Evolutionary conservation across 177 flowering plant species (phyloP), one percentile per base, ranked within the genome.

Genomic region (Tripterygium wilfordii): DNA sequence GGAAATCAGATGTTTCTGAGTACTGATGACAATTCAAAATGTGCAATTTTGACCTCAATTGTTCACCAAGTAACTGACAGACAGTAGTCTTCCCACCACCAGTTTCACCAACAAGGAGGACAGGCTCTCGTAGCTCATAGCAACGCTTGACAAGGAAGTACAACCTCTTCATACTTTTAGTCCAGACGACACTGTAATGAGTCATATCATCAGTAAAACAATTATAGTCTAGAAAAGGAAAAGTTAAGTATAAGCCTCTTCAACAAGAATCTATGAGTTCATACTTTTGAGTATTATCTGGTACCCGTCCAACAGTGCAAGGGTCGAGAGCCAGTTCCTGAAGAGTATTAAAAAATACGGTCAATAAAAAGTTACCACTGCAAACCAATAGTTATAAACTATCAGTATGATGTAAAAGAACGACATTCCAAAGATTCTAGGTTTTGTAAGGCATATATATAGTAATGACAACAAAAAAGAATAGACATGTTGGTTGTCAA

Each of bases 31-130:
- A 94, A 61, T 94, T 94, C 70, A 94, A 61, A 55, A 83, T 82
- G 57, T 81, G 86, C 19, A 94, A 62, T 33, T 69, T 77, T 21
- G 67, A 75, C n/a, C 65, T 58, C 70, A 77, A 57, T 25, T 54
- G 32, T 18, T 30, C 25, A 62, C 96, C 83, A 55, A 94, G 67
- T 46, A 90, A 48, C 65, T 94, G 97, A 42, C 97, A 87, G 37
- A 85, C 83, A 35, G 96, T 85, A 14, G 99, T 94, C 68, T 94
- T 94, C 42, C 99, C 99, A 45, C 96, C 96, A 58, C 97, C 96
- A 42, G 99, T 94, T 69, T 90, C 99, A 40, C 99, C 99, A 68
- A 94, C 94, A 59, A 90, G 97, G 31, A 94, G 92, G 19, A 94
- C 96, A 48, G 99, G 99, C 57, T 94, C 97, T 38, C 82, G 83